Conservation (phyloP, 163 green algal species). For the Chlamydomonas reinhardtii region DNA sequence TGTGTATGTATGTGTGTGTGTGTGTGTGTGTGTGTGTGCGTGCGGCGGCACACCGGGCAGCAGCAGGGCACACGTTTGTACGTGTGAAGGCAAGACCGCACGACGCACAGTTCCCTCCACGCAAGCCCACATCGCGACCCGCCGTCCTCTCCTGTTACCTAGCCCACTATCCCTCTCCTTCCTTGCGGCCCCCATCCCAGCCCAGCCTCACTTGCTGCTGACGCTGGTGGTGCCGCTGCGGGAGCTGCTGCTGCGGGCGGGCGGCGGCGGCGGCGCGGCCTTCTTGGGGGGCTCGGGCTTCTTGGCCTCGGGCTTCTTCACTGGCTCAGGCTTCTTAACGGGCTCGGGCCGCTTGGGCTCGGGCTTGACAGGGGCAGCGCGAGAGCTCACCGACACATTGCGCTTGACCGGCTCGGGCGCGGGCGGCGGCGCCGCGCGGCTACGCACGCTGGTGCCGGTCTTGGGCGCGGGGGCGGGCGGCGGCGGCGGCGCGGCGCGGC, state of each 20-base stretch:
- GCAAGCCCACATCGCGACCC: too few relatives aligned
- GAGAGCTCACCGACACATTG: background rate
- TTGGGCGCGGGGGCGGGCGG: background rate
- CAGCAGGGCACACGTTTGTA: too few relatives aligned
- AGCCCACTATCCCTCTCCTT: too few relatives aligned
- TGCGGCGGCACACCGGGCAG: too few relatives aligned
- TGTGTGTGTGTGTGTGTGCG: too few relatives aligned
- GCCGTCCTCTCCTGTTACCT: too few relatives aligned
- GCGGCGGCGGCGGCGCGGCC: background rate
- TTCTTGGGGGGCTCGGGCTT: background rate
- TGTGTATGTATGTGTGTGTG: too few relatives aligned
- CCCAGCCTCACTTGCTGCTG: background rate
- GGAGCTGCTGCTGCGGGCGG: background rate
- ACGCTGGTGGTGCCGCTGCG: background rate
- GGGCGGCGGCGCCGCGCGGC: background rate
- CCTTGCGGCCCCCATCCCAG: too few relatives aligned
- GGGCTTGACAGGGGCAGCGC: background rate
- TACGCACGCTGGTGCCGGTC: background rate
- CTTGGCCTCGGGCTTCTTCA: background rate
- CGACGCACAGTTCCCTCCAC: too few relatives aligned
- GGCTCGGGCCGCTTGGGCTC: background rate
- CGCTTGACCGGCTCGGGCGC: slow-evolving; percentile 7
- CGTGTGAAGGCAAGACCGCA: too few relatives aligned
- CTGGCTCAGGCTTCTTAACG: background rate
- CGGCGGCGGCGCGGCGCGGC: background rate